These are phyloP conservation scores for Populus tomentosa DNA, from an alignment of 441 rosid species.

Conservation along the genomic window DNA sequence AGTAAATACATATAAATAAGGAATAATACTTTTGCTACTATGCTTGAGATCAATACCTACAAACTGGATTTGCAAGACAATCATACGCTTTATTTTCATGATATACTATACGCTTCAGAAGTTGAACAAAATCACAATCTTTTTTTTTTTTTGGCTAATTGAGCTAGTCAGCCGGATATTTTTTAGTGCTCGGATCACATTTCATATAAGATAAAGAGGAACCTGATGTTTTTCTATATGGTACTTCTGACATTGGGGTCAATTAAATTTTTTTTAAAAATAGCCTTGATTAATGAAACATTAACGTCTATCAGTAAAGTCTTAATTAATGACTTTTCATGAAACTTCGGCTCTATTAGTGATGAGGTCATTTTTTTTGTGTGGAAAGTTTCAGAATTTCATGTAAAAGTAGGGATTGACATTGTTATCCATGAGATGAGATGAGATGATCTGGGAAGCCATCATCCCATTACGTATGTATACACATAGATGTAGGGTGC, in stretches of 20 bases:
- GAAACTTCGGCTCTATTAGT: neutral
- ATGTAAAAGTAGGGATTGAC: neutral
- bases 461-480: neutral
- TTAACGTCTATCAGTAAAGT: neutral
- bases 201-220: neutral
- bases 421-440: neutral
- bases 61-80: no score
- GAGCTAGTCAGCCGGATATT: neutral
- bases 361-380: neutral
- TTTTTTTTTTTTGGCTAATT: neutral
- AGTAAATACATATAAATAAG: no score
- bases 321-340: neutral
- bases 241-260: no score
- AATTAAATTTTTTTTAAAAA: no score
- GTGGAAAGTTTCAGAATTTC: neutral
- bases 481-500: neutral
- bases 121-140: neutral
- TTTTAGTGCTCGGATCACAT: neutral
- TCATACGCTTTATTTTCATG: no score
- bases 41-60: no score
- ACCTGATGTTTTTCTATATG: neutral
- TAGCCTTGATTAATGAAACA: no score
- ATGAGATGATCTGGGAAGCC: neutral
- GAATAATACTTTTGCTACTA: no score
- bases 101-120: no score